These are phyloP conservation scores for Auricularia cornea DNA, from an alignment of 768 basidiomycete species.

Conservation along the genomic window DNA sequence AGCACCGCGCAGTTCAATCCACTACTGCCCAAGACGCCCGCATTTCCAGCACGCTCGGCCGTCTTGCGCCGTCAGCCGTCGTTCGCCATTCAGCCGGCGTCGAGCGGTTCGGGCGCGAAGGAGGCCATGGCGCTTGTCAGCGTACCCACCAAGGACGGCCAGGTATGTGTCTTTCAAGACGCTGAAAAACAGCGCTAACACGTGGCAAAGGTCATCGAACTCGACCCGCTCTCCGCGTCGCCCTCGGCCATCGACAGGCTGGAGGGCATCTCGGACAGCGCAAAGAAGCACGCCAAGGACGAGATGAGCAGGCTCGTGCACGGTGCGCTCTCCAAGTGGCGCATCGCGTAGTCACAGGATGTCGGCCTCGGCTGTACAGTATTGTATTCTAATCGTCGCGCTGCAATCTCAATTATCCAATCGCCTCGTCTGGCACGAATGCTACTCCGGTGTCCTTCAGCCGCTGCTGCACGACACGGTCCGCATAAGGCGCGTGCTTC, in stretches of 20 bases:
- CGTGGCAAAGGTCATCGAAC: slow-evolving; percentile 37
- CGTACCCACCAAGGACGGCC: slow-evolving; percentile 74
- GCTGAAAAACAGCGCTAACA: neutral
- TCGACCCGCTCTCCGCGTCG: slow-evolving; percentile 72
- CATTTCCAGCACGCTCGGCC: slow-evolving; percentile 22
- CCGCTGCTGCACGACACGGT: too few species aligned
- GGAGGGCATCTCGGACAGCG: slow-evolving; percentile 70
- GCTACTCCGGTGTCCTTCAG: too few species aligned
- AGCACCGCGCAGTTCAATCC: slow-evolving; percentile 69
- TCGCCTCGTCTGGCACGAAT: too few species aligned
- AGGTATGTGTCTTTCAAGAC: slow-evolving; percentile 27
- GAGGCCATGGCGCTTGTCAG: slow-evolving; percentile 49
- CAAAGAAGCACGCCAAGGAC: slow-evolving; percentile 72
- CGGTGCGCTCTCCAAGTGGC: slow-evolving; percentile 72
- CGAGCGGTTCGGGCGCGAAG: neutral
- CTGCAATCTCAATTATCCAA: too few species aligned
- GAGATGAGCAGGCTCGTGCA: slow-evolving; percentile 69
- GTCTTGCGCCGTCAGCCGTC: neutral
- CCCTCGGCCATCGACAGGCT: slow-evolving; percentile 65
- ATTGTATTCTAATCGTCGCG: too few species aligned
- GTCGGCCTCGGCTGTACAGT: neutral
- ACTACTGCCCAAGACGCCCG: slow-evolving; percentile 49
- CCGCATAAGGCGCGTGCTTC: too few species aligned
- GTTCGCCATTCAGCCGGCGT: neutral
- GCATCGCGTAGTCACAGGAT: slow-evolving; percentile 30